Evolutionary conservation across 2,329 filamentous ascomycete genomes (phyloP).

Genomic region (Sporothrix brunneoviolacea): DNA sequence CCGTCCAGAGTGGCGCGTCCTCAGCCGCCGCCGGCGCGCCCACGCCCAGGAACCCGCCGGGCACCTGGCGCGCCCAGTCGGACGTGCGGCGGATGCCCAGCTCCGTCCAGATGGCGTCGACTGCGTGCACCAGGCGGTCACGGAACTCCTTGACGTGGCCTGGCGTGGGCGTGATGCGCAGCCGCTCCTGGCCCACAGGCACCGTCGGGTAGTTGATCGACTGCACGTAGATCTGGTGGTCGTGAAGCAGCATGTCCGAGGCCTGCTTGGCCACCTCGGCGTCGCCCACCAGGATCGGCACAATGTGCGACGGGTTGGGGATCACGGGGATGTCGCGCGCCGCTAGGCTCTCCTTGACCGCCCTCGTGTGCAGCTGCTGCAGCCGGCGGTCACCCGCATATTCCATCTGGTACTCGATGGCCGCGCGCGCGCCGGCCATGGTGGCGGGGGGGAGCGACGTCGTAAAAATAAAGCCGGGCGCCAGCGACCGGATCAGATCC

Average conservation of each 20-base stretch:
- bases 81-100: conserved; percentile 87
- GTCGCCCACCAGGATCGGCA: conserved; percentile 89
- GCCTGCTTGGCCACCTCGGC: conserved; percentile 88
- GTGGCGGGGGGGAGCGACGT: conserved; percentile 92
- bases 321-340: conserved; percentile 89
- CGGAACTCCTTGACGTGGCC: conserved; percentile 82
- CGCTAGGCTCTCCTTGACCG: conserved; percentile 78
- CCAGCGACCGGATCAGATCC: conserved; percentile 87
- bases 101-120: conserved; percentile 83
- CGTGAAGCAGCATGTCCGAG: conserved; percentile 82
- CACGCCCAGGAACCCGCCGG: conserved; percentile 88
- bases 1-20: conserved; percentile 78
- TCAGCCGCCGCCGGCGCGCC: conserved; percentile 60
- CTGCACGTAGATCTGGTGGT: conserved; percentile 94
- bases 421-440: conserved; percentile 87
- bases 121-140: conserved; percentile 73
- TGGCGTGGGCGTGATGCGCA: conserved; percentile 92
- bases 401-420: conserved; percentile 88
- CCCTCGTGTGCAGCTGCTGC: conserved; percentile 93
- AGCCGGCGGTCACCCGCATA: conserved; percentile 82
- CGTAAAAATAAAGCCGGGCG: conserved; percentile 97
- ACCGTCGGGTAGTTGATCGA: conserved; percentile 99
- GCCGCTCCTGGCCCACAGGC: conserved; percentile 92
- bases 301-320: conserved; percentile 93
- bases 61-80: conserved; percentile 70